Evolutionary conservation across 306 rosid species (phyloP), one percentile per base, ranked within the genome.

Genomic region (Vicia villosa): DNA sequence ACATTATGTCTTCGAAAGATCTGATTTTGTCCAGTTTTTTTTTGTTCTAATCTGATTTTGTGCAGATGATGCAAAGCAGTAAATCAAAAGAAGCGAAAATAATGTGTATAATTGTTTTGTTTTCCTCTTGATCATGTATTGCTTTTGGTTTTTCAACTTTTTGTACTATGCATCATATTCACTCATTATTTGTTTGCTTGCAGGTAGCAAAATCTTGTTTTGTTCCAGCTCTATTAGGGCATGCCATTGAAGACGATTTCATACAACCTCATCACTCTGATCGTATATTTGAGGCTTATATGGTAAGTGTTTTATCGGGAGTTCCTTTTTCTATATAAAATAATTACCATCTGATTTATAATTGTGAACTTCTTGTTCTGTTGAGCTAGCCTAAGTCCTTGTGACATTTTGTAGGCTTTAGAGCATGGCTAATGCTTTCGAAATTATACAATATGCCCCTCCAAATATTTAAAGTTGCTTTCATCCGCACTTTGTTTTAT

Each of bases 141-240:
- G 10, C 59, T 63, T 45, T 66, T 21, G 34, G 49, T 32, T 59
- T 49, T 59, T 7, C 43, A 13, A 14, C 6, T 47, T 37, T 49
- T 74, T 42, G 64, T 67, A 36, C 64, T 51, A 32, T 12, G 37
- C 63, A 43, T 68, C 63, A 43, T 68, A 65, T 56, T 49, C 63
- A 45, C 51, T 70, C 47, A 57, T 64, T 55, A 49, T 74, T 70
- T 77, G 51, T 76, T 65, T 75, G 32, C 40, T 46, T 72, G 62
- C 83, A 95, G 99, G 99, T 91, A 66, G 99, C 99, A 77, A 89
- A 85, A 66, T 80, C 91, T 59, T 89, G 97, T 79, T 95, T 95
- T 69, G 99, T 95, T 68, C 99, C 99, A 26, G 92, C 87, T 74
- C 74, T 91, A 49, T 67, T 95, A 55, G 99, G 99, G 49, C 99